phyloP scores from a whole-genome alignment of 208 protist genomes.

The Porcisia hertigi region DNA sequence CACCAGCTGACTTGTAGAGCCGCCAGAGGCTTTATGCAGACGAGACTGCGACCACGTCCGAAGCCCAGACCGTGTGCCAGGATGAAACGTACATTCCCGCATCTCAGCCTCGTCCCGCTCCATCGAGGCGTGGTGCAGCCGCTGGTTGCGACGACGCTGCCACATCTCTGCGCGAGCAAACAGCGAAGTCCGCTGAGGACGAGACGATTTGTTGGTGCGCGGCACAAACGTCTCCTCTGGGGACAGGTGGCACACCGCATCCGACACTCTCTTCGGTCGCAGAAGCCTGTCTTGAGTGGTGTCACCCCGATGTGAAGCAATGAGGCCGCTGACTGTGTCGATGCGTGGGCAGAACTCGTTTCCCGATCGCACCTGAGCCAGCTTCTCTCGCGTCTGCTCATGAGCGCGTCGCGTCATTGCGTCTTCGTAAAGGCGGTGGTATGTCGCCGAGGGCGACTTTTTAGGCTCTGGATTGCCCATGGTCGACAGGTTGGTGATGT shows the following conservation, averaged over 20 bases:
- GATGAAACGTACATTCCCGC: conserved; percentile 46
- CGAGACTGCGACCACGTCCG: background rate
- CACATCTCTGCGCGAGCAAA: conserved; percentile 19
- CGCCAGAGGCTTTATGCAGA: background rate
- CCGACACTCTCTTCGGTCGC: conserved; percentile 2
- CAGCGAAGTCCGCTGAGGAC: conserved; percentile 1
- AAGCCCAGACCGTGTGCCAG: conserved; percentile 12
- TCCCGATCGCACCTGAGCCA: conserved; percentile 2
- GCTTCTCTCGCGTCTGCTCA: conserved; percentile 5
- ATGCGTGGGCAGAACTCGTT: conserved; percentile 40
- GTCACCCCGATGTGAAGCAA: conserved; percentile 40
- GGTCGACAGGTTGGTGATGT: conserved; percentile 16
- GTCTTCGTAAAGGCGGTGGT: conserved; percentile 29
- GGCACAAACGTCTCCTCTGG: conserved; percentile 31
- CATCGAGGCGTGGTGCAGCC: conserved; percentile 19
- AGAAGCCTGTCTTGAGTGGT: conserved; percentile 42
- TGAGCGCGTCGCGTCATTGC: conserved; percentile 15
- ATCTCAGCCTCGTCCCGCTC: conserved; percentile 23
- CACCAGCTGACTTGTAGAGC: background rate
- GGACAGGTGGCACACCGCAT: conserved; percentile 1
- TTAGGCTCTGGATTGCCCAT: background rate
- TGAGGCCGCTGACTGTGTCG: conserved; percentile 46
- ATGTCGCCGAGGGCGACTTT: conserved; percentile 8
- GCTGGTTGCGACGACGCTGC: conserved; percentile 21
- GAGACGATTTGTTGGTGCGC: conserved; percentile 13